Percentiles rank a stretch among this genome's conserved stretches.
phyloP scores from a whole-genome alignment of 2,329 filamentous ascomycete species.

The Aspergillus clavatus region DNA sequence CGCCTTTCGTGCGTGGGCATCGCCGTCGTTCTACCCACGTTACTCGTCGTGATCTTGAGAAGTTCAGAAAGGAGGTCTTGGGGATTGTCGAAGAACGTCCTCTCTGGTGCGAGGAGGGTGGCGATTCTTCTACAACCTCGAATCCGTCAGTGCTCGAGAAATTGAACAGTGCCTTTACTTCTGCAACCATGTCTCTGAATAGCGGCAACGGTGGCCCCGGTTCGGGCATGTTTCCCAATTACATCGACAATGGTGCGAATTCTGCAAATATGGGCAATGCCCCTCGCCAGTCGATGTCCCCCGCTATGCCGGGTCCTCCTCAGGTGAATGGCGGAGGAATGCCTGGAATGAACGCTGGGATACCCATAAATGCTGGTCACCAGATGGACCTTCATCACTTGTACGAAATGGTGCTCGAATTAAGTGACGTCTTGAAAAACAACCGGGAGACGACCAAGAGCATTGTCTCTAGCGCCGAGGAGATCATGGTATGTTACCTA shows the following conservation, averaged over 20 bases:
- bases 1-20: slow-evolving; percentile 35
- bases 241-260: slow-evolving; percentile 28
- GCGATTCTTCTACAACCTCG: slow-evolving; percentile 16
- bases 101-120: slow-evolving; percentile 29
- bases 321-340: slow-evolving; percentile 36
- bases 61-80: slow-evolving; percentile 34
- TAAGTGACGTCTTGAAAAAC: slow-evolving; percentile 46
- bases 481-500: slow-evolving; percentile 40
- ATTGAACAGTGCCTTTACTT: slow-evolving; percentile 34
- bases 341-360: slow-evolving; percentile 33
- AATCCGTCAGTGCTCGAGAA: slow-evolving; percentile 24
- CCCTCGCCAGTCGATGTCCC: slow-evolving; percentile 32
- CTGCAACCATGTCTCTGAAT: slow-evolving; percentile 34
- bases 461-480: slow-evolving; percentile 47
- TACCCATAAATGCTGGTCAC: slow-evolving; percentile 46
- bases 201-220: slow-evolving; percentile 25
- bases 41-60: slow-evolving; percentile 35
- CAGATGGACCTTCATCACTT: slow-evolving; percentile 50
- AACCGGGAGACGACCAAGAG: slow-evolving; percentile 48
- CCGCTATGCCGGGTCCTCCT: slow-evolving; percentile 28
- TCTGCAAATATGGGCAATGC: slow-evolving; percentile 30
- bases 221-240: slow-evolving; percentile 29
- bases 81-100: slow-evolving; percentile 26
- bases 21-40: slow-evolving; percentile 41
- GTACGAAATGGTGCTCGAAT: slow-evolving; percentile 47